phyloP scores from a whole-genome alignment of 2,329 filamentous ascomycete species.

The Calonectria multiphialidica region DNA sequence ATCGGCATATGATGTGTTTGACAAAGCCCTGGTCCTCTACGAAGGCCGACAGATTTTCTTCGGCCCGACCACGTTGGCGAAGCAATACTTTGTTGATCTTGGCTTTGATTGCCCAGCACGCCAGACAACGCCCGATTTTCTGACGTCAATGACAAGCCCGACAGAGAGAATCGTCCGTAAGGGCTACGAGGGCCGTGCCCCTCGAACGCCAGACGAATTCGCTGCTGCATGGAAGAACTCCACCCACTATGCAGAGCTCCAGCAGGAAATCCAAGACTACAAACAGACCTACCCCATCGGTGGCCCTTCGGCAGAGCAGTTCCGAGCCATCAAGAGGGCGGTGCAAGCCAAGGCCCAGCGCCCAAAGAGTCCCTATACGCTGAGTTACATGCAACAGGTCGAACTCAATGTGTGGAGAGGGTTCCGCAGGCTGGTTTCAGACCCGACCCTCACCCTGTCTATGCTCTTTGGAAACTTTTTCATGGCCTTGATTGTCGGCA shows the following conservation, averaged over 20 bases:
- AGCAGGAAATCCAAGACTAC: slow-evolving; percentile 64
- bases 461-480: slow-evolving; percentile 58
- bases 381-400: slow-evolving; percentile 39
- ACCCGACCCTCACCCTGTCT: slow-evolving; percentile 53
- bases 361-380: slow-evolving; percentile 36
- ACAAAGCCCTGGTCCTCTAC: slow-evolving; percentile 77
- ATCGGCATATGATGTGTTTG: slow-evolving; percentile 62
- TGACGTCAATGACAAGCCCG: slow-evolving; percentile 64
- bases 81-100: slow-evolving; percentile 43
- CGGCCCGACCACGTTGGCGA: slow-evolving; percentile 37
- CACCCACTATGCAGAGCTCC: slow-evolving; percentile 47
- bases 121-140: slow-evolving; percentile 78
- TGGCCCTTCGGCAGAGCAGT: slow-evolving; percentile 60
- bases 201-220: slow-evolving; percentile 52
- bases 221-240: slow-evolving; percentile 47
- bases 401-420: slow-evolving; percentile 47
- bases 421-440: slow-evolving; percentile 51
- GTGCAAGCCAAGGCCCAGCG: slow-evolving; percentile 58
- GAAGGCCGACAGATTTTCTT: slow-evolving; percentile 74
- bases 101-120: slow-evolving; percentile 69
- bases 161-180: slow-evolving; percentile 47
- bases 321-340: slow-evolving; percentile 58
- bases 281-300: slow-evolving; percentile 48
- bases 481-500: slow-evolving; percentile 64
- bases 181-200: slow-evolving; percentile 48